These are phyloP conservation scores for Gossypioides kirkii DNA, from an alignment of 345 rosid species.

Conservation along the genomic window DNA sequence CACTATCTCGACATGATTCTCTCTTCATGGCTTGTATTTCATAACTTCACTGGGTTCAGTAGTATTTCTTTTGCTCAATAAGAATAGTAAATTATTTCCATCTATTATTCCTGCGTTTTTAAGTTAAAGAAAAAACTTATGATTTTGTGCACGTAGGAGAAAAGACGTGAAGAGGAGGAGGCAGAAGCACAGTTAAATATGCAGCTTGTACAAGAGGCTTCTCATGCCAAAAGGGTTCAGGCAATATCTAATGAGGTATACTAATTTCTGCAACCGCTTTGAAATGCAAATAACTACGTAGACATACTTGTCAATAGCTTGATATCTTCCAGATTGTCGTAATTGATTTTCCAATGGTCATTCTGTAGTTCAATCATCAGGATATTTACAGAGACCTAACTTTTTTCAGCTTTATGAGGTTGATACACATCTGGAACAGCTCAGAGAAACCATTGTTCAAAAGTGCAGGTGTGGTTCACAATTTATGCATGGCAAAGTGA, in stretches of 20 bases:
- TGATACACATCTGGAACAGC: slow-evolving; percentile 59
- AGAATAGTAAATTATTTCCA: too few relatives aligned
- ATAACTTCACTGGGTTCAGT: too few relatives aligned
- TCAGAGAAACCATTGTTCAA: slow-evolving; percentile 53
- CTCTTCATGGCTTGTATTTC: too few relatives aligned
- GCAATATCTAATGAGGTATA: slow-evolving; percentile 52
- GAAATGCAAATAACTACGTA: neutral
- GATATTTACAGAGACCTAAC: neutral
- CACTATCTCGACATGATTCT: too few relatives aligned
- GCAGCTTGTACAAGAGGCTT: too few relatives aligned
- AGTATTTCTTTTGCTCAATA: too few relatives aligned
- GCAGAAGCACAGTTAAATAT: too few relatives aligned
- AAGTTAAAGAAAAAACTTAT: too few relatives aligned
- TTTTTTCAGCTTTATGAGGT: slow-evolving; percentile 54
- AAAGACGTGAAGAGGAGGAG: too few relatives aligned
- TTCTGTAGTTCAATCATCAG: neutral
- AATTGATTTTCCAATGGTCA: slow-evolving; percentile 8
- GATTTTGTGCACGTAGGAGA: too few relatives aligned
- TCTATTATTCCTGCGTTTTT: too few relatives aligned
- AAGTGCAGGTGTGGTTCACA: slow-evolving; percentile 61
- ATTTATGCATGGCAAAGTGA: neutral
- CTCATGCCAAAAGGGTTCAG: neutral
- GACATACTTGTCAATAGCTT: neutral
- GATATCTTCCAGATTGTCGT: slow-evolving; percentile 2
- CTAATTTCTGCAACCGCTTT: neutral